Conservation (phyloP, 2,329 filamentous ascomycete genomes). For the Colletotrichum theobromicola region DNA sequence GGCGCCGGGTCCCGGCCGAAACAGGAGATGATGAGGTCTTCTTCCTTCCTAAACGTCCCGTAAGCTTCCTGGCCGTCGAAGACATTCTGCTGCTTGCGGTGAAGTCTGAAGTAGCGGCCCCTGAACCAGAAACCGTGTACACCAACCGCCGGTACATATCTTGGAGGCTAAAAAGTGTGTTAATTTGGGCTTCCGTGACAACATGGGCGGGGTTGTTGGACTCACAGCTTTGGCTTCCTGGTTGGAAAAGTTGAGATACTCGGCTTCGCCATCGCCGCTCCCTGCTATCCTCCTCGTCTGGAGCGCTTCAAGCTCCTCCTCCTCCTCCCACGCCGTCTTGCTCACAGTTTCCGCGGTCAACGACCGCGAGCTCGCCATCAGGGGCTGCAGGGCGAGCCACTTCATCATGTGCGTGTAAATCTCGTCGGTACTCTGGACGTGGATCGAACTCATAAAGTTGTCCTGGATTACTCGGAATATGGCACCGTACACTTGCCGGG, state of each 20-base stretch:
- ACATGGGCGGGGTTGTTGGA: not conserved
- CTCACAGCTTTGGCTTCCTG: slow-evolving; percentile 57
- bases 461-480: slow-evolving; percentile 41
- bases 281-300: slow-evolving; percentile 39
- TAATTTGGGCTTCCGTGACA: not conserved
- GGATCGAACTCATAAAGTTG: slow-evolving; percentile 57
- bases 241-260: slow-evolving; percentile 64
- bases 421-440: slow-evolving; percentile 59
- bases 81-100: slow-evolving; percentile 49
- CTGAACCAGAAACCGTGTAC: slow-evolving; percentile 60
- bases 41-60: slow-evolving; percentile 53
- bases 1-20: slow-evolving; percentile 57
- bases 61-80: slow-evolving; percentile 38
- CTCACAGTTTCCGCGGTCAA: slow-evolving; percentile 61
- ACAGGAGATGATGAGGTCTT: slow-evolving; percentile 59
- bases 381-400: slow-evolving; percentile 60
- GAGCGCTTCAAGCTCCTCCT: slow-evolving; percentile 49
- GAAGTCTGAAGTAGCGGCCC: slow-evolving; percentile 54
- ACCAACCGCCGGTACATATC: slow-evolving; percentile 60
- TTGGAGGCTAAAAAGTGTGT: slow-evolving; percentile 42
- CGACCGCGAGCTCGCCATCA: slow-evolving; percentile 54
- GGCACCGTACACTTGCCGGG: slow-evolving; percentile 37
- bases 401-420: slow-evolving; percentile 65
- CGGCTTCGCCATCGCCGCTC: slow-evolving; percentile 33
- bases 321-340: slow-evolving; percentile 61